These are phyloP conservation scores for Mycosphaerella arachidis DNA, from an alignment of 2,329 filamentous ascomycete species.

Conservation along the genomic window DNA sequence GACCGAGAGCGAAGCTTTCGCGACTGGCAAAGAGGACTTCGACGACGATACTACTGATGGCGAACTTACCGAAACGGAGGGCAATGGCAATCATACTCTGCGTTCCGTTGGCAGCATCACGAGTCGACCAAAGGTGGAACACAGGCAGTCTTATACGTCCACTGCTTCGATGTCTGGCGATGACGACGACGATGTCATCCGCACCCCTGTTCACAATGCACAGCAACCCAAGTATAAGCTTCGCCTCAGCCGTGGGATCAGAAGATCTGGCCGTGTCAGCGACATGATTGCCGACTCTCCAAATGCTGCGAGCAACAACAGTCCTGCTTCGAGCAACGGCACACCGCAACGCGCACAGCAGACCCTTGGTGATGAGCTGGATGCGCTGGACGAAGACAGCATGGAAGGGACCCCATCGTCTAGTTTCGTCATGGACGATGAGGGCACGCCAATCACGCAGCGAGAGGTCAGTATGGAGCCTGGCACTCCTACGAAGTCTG, in stretches of 20 bases:
- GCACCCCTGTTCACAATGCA: conserved; percentile 60
- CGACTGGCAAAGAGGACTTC: conserved; percentile 77
- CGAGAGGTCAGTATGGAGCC: conserved; percentile 38
- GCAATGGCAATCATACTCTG: conserved; percentile 28
- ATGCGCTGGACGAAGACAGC: conserved; percentile 67
- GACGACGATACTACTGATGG: conserved; percentile 61
- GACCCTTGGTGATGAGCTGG: conserved; percentile 87
- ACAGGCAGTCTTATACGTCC: conserved; percentile 70
- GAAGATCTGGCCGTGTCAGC: conserved; percentile 48
- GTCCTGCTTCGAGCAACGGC: conserved; percentile 30
- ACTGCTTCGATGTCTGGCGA: conserved; percentile 82
- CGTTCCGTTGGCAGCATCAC: conserved; percentile 9
- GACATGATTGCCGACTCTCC: conserved; percentile 33
- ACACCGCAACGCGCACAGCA: conserved; percentile 55
- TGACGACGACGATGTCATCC: conserved; percentile 58
- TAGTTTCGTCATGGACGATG: conserved; percentile 12
- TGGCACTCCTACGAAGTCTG: conserved; percentile 16
- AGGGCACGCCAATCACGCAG: conserved; percentile 21
- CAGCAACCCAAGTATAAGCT: conserved; percentile 68
- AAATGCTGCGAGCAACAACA: conserved; percentile 14
- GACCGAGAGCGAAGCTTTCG: conserved; percentile 83
- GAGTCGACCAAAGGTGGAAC: conserved; percentile 45
- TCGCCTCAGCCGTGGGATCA: conserved; percentile 58
- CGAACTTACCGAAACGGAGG: conserved; percentile 82
- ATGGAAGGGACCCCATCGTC: conserved; percentile 39